These are phyloP conservation scores for Strobilomyces echinocephalus DNA, from an alignment of 768 basidiomycete genomes.

Conservation along the genomic window DNA sequence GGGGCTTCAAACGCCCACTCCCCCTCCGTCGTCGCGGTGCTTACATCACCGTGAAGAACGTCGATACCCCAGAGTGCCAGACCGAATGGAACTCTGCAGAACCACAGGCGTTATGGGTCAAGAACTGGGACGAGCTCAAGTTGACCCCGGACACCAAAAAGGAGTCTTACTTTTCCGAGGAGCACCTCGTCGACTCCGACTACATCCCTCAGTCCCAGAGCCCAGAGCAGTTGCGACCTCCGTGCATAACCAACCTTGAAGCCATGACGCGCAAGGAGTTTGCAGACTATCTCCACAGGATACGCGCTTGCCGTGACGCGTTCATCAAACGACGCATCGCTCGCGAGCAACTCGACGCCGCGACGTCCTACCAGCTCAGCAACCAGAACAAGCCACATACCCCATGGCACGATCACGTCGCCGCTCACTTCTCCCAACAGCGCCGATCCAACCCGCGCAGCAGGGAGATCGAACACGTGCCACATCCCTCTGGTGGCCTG, in stretches of 20 bases:
- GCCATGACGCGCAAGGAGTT: slow-evolving; percentile 61
- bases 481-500: slow-evolving; percentile 61
- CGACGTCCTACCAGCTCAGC: slow-evolving; percentile 28
- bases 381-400: slow-evolving; percentile 15
- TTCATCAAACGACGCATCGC: slow-evolving; percentile 44
- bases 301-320: slow-evolving; percentile 50
- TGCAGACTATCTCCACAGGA: slow-evolving; percentile 50
- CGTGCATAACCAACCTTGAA: slow-evolving; percentile 47
- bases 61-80: slow-evolving; percentile 71
- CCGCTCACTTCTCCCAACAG: slow-evolving; percentile 17
- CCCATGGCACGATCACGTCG: slow-evolving; percentile 26
- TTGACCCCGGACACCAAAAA: slow-evolving; percentile 11
- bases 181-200: slow-evolving; percentile 26
- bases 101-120: slow-evolving; percentile 60
- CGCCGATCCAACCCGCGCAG: slow-evolving; percentile 22
- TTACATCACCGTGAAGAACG: slow-evolving; percentile 59
- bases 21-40: slow-evolving; percentile 59
- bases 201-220: slow-evolving; percentile 15
- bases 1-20: slow-evolving; percentile 82
- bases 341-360: slow-evolving; percentile 13
- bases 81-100: slow-evolving; percentile 74
- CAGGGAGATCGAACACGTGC: slow-evolving; percentile 52
- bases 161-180: slow-evolving; percentile 8
- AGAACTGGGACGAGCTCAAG: slow-evolving; percentile 58
- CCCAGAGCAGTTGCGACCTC: slow-evolving; percentile 18